These are phyloP conservation scores for Huntiella omanensis DNA, from an alignment of 2,329 filamentous ascomycete genomes.

Conservation along the genomic window DNA sequence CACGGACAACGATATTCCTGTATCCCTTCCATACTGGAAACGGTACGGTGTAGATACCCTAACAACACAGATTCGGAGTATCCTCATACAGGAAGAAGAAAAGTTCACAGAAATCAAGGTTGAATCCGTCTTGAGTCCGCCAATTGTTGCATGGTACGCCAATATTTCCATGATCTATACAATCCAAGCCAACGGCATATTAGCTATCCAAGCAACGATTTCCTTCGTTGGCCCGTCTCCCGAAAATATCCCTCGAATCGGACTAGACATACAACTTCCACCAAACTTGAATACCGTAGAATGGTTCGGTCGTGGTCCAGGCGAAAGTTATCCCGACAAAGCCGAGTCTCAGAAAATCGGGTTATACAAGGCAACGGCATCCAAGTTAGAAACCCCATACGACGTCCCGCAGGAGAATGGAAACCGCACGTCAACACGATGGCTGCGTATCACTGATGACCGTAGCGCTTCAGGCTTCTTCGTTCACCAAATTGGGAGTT, in stretches of 20 bases:
- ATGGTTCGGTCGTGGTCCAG: conserved; percentile 53
- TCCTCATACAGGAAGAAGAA: not conserved
- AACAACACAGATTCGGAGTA: not conserved
- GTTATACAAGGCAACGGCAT: conserved; percentile 24
- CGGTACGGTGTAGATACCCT: conserved; percentile 1
- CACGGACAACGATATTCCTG: conserved; percentile 6
- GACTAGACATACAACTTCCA: conserved; percentile 30
- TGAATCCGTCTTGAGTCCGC: conserved; percentile 38
- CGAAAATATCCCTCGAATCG: conserved; percentile 41
- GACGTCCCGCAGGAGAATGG: conserved; percentile 51
- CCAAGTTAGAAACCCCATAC: conserved; percentile 38
- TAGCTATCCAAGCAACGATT: conserved; percentile 31
- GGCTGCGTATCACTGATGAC: conserved; percentile 19
- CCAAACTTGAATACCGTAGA: conserved; percentile 21
- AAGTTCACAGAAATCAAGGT: conserved; percentile 21
- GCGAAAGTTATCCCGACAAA: conserved; percentile 48
- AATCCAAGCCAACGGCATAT: conserved; percentile 25
- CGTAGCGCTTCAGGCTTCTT: not conserved
- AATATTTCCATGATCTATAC: conserved; percentile 34
- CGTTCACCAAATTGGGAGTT: not conserved
- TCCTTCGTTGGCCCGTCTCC: conserved; percentile 29
- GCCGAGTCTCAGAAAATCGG: conserved; percentile 41
- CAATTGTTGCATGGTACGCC: conserved; percentile 42
- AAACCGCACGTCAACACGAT: conserved; percentile 44
- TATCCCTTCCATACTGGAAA: not conserved